Conservation (phyloP, 305 asterid genomes). For the Fraxinus dipetala region DNA sequence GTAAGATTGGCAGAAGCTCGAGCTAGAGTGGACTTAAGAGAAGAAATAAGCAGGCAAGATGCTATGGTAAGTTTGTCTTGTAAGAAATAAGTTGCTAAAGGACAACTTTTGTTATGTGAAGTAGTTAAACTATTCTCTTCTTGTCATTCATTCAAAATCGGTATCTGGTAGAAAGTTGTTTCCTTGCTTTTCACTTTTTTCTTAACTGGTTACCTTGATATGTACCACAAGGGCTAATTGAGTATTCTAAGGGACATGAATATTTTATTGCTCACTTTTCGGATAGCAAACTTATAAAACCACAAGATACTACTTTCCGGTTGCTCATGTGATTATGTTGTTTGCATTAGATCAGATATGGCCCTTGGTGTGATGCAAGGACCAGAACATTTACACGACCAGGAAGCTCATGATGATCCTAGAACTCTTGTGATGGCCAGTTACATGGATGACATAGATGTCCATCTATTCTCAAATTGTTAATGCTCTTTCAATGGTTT, state of each 20-base stretch:
- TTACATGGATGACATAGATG: neutral
- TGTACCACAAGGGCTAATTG: neutral
- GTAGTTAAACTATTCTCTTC: conserved; percentile 4
- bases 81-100: conserved; percentile 14
- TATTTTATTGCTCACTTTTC: conserved; percentile 5
- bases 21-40: conserved; percentile 89
- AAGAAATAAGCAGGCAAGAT: conserved; percentile 77
- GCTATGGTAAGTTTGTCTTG: conserved; percentile 63
- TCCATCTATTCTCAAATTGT: neutral
- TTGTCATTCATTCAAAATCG: neutral
- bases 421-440: neutral
- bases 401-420: neutral
- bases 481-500: neutral
- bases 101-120: conserved; percentile 12
- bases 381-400: neutral
- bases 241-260: neutral
- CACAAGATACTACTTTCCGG: neutral
- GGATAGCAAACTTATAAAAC: neutral
- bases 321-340: neutral
- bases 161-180: neutral
- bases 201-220: conserved; percentile 5
- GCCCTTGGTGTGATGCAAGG: neutral
- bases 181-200: neutral
- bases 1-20: conserved; percentile 96
- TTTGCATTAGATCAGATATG: neutral